These are phyloP conservation scores for Fusarium fujikuroi DNA, from an alignment of 2,329 filamentous ascomycete genomes.

Conservation along the genomic window DNA sequence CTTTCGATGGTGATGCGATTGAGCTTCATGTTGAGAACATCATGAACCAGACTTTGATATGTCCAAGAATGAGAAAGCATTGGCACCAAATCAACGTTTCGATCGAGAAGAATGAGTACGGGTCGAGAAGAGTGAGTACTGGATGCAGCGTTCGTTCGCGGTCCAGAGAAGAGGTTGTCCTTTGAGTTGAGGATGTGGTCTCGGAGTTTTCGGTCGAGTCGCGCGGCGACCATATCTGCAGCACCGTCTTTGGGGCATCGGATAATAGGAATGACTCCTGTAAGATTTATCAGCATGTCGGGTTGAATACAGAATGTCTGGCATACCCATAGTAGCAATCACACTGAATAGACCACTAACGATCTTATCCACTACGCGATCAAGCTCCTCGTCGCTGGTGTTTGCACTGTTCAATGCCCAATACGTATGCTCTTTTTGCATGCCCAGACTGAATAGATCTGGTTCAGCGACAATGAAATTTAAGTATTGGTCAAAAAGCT, in stretches of 20 bases:
- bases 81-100: slow-evolving; percentile 93
- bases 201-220: slow-evolving; percentile 92
- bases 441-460: slow-evolving; percentile 92
- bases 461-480: slow-evolving; percentile 98
- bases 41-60: slow-evolving; percentile 84
- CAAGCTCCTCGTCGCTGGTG: slow-evolving; percentile 89
- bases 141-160: slow-evolving; percentile 64
- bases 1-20: slow-evolving; percentile 95
- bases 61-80: slow-evolving; percentile 96
- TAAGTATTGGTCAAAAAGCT: slow-evolving; percentile 95
- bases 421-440: slow-evolving; percentile 91
- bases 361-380: slow-evolving; percentile 86
- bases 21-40: slow-evolving; percentile 68
- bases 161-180: slow-evolving; percentile 89
- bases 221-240: slow-evolving; percentile 92
- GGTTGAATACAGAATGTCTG: background rate
- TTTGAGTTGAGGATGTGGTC: slow-evolving; percentile 98
- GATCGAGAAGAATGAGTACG: slow-evolving; percentile 91
- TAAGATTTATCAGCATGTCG: slow-evolving; percentile 10
- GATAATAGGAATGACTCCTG: slow-evolving; percentile 93
- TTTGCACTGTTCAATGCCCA: slow-evolving; percentile 95
- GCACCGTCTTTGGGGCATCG: slow-evolving; percentile 92
- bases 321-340: slow-evolving; percentile 92
- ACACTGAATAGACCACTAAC: slow-evolving; percentile 98
- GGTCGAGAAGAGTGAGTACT: slow-evolving; percentile 80